phyloP scores from a whole-genome alignment of 306 rosid genomes.

The Potentilla sterilis region DNA sequence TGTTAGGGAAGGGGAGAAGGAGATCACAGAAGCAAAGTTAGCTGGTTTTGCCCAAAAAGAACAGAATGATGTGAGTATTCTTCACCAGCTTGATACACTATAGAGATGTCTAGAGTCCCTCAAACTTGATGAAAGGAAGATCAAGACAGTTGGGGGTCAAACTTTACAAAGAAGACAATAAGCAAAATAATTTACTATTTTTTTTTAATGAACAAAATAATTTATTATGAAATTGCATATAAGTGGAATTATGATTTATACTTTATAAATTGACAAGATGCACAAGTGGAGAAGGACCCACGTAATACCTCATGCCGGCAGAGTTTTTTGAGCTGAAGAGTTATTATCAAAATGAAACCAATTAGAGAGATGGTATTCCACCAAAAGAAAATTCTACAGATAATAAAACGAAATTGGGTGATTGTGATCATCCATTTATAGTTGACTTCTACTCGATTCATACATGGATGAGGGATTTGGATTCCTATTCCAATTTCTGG shows the following conservation, averaged over 20 bases:
- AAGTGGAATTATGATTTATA: background rate
- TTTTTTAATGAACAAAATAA: background rate
- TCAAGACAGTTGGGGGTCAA: conserved; percentile 18
- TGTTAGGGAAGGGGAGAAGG: background rate
- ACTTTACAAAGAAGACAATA: conserved; percentile 1
- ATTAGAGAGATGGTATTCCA: background rate
- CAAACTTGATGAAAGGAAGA: conserved; percentile 11
- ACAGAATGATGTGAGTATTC: conserved; percentile 1
- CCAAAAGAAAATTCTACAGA: background rate
- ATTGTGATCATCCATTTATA: background rate
- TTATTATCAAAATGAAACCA: background rate
- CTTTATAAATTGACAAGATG: conserved; percentile 7
- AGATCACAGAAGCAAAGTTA: conserved; percentile 9
- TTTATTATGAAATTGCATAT: background rate
- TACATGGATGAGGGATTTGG: background rate
- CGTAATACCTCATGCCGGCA: conserved; percentile 21
- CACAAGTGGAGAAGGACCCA: background rate
- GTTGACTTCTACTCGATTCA: conserved; percentile 2
- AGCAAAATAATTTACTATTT: background rate
- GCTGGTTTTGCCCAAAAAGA: background rate
- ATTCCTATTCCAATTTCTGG: background rate
- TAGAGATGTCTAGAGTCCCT: background rate
- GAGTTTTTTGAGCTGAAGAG: conserved; percentile 1
- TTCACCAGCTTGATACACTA: conserved; percentile 11
- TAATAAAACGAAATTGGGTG: background rate